Base-by-base conservation (phyloP, 306 rosid species). In the Pachyrhizus erosus region DNA sequence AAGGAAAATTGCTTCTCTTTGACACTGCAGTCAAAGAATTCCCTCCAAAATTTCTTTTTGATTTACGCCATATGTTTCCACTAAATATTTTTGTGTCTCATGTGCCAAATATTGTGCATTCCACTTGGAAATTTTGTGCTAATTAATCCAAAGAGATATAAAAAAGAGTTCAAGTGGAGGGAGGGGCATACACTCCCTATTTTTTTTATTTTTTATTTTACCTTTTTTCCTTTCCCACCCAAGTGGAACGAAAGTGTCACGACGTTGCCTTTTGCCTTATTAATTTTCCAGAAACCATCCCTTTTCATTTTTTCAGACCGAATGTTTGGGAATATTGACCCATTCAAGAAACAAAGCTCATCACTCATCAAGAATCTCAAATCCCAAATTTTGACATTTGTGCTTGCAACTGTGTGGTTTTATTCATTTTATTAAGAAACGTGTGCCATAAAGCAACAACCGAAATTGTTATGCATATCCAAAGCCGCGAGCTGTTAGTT, bases 101-200 rank as follows among this genome's bases (percentile, higher is more conserved):
- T 70, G 72, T 15, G 26, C 33, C 31, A 70, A 39, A 7, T 1
- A 34, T n/a, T 17, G 73, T 68, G 27, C 7, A 39, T 11, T 67
- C 77, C 79, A 80, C 73, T 46, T 2, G 6, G 1, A 72, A 73
- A 46, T 48, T 13, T 52, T 79, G 33, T 69, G 77, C 10, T 40
- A 23, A 58, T 15, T 37, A 49, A 54, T 66, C 75, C 26, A 68
- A 54, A 51, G 23, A 13, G 33, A 40, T n/a, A 15, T 12, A 11
- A 20, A 1, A 27, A 21, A 21, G 54, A 9, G 10, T 77, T 48
- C 33, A 23, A 70, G 57, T 80, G 61, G 46, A 54, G 37, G 42
- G 29, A 18, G 67, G 13, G 1, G 9, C 9, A 23, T 12, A 11
- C 24, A 49, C 66, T 11, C 6, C 27, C 12, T 57, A 20, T n/a